Conservation (phyloP, 345 rosid genomes). For the Ricinus communis region DNA sequence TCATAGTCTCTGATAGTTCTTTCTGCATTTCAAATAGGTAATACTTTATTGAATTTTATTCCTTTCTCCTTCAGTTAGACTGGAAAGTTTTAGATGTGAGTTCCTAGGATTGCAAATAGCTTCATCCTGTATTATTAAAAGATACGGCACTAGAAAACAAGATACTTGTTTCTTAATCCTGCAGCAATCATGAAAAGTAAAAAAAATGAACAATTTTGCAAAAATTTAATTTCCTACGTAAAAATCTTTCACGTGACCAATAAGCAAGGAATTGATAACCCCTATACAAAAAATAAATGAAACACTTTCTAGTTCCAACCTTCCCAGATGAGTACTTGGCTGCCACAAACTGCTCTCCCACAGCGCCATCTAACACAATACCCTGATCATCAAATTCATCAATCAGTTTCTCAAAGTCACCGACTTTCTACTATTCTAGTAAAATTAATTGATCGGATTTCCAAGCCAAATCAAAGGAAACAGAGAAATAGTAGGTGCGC, state of each 20-base stretch:
- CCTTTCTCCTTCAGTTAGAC: constrained; percentile 39
- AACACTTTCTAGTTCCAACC: constrained; percentile 41
- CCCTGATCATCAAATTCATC: constrained; percentile 58
- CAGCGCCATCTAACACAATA: constrained; percentile 51
- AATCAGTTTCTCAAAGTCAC: constrained; percentile 18
- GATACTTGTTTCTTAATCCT: constrained; percentile 52
- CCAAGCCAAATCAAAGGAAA: background rate
- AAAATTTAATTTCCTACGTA: constrained; percentile 15
- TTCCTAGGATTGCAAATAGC: constrained; percentile 41
- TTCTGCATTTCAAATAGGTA: constrained; percentile 66
- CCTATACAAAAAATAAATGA: background rate
- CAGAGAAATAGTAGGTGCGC: background rate
- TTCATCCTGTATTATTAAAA: constrained; percentile 43
- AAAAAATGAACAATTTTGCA: constrained; percentile 38
- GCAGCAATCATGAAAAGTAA: constrained; percentile 42
- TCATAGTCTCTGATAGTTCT: constrained; percentile 81
- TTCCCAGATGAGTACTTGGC: constrained; percentile 81
- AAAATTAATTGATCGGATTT: constrained; percentile 3
- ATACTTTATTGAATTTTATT: constrained; percentile 51
- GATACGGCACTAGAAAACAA: constrained; percentile 46
- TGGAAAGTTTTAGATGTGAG: constrained; percentile 38
- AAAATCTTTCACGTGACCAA: constrained; percentile 13
- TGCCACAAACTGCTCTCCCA: constrained; percentile 82
- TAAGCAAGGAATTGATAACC: constrained; percentile 13
- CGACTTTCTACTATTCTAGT: background rate